Base-by-base conservation (phyloP, 1,284 basidiomycete genomes). In the Ustilago curta region DNA sequence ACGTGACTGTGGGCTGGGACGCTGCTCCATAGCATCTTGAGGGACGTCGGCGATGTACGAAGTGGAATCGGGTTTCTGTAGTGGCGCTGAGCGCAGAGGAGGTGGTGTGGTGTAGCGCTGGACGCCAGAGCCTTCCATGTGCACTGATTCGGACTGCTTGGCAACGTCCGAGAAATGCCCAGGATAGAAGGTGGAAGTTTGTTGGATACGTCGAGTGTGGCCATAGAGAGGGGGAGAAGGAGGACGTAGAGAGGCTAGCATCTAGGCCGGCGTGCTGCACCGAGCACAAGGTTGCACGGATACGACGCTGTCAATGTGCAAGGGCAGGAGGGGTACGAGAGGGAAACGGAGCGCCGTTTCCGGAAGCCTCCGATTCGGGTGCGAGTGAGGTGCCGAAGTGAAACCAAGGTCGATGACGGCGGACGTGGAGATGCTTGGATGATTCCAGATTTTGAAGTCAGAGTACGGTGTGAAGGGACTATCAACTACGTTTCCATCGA, bases 161-260 rank as follows among this genome's bases (percentile, higher is more conserved):
- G 32, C 42, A 18, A 25, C 16, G 42, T 35, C 16, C 8, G 29
- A 11, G 8, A 35, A 32, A 25, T 48, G 31, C 9, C 5, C 16
- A 5, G 48, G 27, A 14, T 49, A 23, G 31, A 32, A 3, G 18
- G 39, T 31, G 21, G 19, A 8, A 31, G 27, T 25, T 25, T 53
- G 49, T 3, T 43, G 50, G 18, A 47, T 47, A 23, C 47, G 67
- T 21, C 54, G 32, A 42, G 44, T 14, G 55, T 27, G 27, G 55
- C 45, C 50, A 31, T 67, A 61, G 47, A 39, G 12, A n/a, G 70
- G 37, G 39, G 65, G 61, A n/a, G 66, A 69, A 27, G 16, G 57
- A 50, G 71, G 71, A 55, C 62, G 65, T 21, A 74, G 40, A 59
- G 66, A 69, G 51, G 66, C 65, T 25, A 74, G 53, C 71, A 74